These are phyloP conservation scores for Candida nemodendra DNA, from an alignment of 805 yeast species.

Conservation along the genomic window DNA sequence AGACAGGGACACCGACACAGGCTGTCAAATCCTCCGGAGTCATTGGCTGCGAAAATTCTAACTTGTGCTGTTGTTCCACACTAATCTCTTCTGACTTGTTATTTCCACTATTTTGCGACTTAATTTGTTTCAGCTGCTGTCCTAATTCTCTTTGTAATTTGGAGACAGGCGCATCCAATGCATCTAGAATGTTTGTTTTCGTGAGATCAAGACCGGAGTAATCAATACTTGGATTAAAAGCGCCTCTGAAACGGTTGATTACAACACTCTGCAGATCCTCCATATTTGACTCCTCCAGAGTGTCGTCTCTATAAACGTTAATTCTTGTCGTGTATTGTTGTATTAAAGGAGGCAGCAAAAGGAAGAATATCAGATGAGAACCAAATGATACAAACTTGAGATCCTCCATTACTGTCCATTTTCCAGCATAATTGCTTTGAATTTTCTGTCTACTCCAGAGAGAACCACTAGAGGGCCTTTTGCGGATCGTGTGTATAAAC, in stretches of 20 bases:
- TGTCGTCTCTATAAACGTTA: conserved; percentile 30
- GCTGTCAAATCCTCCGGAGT: conserved; percentile 21
- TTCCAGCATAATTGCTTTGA: not conserved
- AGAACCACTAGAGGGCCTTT: not conserved
- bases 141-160: not conserved
- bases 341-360: conserved; percentile 29
- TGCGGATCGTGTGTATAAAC: not conserved
- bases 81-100: not conserved
- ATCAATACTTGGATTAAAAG: not conserved
- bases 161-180: not conserved
- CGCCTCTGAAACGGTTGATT: conserved; percentile 1
- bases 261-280: conserved; percentile 5
- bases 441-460: not conserved
- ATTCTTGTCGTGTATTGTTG: conserved; percentile 29
- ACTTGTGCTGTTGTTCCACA: not conserved
- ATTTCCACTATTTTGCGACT: not conserved
- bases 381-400: conserved; percentile 31
- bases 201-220: not conserved
- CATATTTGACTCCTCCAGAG: conserved; percentile 17
- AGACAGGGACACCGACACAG: conserved; percentile 18
- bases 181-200: not conserved
- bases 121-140: not conserved
- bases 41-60: conserved; percentile 11
- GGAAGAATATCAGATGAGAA: conserved; percentile 31
- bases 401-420: conserved; percentile 30